Percentiles rank a stretch among this genome's conserved stretches.
Evolutionary conservation across 1,284 basidiomycete genomes (phyloP).

Genomic region (Salmacisia buchloeana): DNA sequence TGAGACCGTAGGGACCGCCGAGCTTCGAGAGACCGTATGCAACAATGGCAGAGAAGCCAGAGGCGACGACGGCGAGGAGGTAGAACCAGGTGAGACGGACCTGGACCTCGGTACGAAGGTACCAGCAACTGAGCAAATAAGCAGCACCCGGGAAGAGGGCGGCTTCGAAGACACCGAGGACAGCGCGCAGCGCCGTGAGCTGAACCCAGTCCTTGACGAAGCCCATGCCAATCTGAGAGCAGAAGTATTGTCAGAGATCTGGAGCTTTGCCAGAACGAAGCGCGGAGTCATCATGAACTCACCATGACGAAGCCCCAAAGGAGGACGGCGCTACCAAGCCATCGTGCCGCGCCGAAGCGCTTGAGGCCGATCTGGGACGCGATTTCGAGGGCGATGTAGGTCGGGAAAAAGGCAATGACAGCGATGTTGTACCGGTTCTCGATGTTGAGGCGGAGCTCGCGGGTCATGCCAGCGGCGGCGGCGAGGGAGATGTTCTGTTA

Average conservation of each 20-base stretch:
- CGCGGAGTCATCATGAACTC: conserved; percentile 13
- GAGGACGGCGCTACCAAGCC: conserved; percentile 46
- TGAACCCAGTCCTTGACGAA: conserved; percentile 26
- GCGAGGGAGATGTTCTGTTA: conserved; percentile 30
- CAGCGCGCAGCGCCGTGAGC: conserved; percentile 51
- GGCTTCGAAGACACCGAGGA: conserved; percentile 50
- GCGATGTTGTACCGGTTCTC: conserved; percentile 33
- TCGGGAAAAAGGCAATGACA: conserved; percentile 52
- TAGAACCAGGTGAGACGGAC: conserved; percentile 53
- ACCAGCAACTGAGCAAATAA: conserved; percentile 55
- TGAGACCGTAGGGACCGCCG: conserved; percentile 11
- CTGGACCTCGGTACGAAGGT: conserved; percentile 54
- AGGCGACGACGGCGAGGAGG: conserved; percentile 46
- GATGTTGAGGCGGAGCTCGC: conserved; percentile 26
- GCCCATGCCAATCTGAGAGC: conserved; percentile 10
- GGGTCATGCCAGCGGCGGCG: conserved; percentile 33
- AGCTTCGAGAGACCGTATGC: conserved; percentile 49
- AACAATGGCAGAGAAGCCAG: conserved; percentile 53
- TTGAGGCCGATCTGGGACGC: conserved; percentile 40
- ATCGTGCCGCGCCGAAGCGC: conserved; percentile 51
- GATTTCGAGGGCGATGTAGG: conserved; percentile 47
- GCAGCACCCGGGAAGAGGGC: conserved; percentile 47
- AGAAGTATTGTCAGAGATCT: not conserved
- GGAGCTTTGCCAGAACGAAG: not conserved
- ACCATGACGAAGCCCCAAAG: conserved; percentile 53